phyloP scores from a whole-genome alignment of 2,329 filamentous ascomycete genomes.

The Dactylella cylindrospora region DNA sequence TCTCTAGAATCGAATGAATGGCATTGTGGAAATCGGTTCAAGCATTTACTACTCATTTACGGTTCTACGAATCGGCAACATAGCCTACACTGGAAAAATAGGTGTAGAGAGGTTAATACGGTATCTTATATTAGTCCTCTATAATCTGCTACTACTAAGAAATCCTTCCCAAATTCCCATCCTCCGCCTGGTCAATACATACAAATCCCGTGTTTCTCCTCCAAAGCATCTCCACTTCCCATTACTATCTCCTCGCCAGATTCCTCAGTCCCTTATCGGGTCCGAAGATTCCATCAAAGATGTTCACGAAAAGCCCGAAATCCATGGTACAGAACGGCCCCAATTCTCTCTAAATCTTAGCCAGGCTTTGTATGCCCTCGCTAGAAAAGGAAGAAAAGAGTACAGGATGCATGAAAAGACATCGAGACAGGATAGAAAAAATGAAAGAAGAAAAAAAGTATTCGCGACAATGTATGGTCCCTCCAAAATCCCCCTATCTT shows the following conservation, averaged over 20 bases:
- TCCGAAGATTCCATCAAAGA: neutral
- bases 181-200: neutral
- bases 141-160: conserved; percentile 24
- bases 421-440: neutral
- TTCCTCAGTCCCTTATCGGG: neutral
- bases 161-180: neutral
- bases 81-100: neutral
- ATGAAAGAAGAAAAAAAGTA: neutral
- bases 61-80: neutral
- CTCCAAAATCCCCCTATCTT: no score
- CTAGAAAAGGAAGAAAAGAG: no score
- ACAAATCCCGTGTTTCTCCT: neutral
- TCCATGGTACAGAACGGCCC: no score
- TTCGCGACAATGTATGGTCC: neutral
- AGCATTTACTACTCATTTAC: neutral
- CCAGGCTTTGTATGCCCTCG: no score
- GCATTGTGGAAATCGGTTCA: no score
- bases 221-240: neutral
- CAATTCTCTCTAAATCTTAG: no score
- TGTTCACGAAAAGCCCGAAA: conserved; percentile 15
- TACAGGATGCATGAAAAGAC: no score
- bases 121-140: conserved; percentile 29
- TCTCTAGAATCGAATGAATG: no score
- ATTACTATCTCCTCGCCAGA: conserved; percentile 8
- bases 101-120: conserved; percentile 21